phyloP scores from a whole-genome alignment of 805 yeast genomes.

The Ogataea parapolymorpha region DNA sequence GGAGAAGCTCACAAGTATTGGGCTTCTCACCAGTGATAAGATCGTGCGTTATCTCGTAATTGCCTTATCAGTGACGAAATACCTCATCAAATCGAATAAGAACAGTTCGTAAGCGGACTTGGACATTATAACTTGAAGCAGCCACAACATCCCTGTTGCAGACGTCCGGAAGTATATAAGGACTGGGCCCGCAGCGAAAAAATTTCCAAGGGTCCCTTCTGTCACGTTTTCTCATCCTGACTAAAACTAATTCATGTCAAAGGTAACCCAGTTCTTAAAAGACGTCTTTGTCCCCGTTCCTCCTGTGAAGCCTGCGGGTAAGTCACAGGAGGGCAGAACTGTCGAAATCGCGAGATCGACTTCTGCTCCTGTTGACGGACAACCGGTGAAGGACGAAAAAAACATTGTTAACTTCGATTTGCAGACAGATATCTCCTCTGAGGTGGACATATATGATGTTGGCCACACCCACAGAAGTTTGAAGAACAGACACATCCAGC shows the following conservation, averaged over 20 bases:
- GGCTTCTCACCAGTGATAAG: too few species aligned
- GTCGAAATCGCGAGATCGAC: neutral
- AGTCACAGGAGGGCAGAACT: conserved; percentile 10
- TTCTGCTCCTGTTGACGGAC: neutral
- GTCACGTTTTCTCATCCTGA: neutral
- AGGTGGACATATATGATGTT: conserved; percentile 8
- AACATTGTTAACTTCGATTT: conserved; percentile 8
- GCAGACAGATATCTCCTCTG: conserved; percentile 9
- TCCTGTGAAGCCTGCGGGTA: conserved; percentile 20
- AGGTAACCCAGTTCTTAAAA: conserved; percentile 16
- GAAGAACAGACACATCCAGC: conserved; percentile 42
- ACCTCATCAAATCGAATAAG: neutral
- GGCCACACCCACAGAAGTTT: conserved; percentile 33
- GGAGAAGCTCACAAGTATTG: neutral
- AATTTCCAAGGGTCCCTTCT: conserved; percentile 1
- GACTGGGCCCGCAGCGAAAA: neutral
- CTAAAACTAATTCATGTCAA: neutral
- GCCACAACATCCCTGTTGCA: too few species aligned
- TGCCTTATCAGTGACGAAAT: neutral
- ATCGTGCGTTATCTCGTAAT: too few species aligned
- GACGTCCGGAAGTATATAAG: too few species aligned
- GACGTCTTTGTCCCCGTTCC: conserved; percentile 27
- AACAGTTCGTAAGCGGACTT: too few species aligned
- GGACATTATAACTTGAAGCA: too few species aligned
- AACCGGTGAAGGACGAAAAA: neutral